Conservation (phyloP, 768 basidiomycete genomes). For the Hydnum rufescens region DNA sequence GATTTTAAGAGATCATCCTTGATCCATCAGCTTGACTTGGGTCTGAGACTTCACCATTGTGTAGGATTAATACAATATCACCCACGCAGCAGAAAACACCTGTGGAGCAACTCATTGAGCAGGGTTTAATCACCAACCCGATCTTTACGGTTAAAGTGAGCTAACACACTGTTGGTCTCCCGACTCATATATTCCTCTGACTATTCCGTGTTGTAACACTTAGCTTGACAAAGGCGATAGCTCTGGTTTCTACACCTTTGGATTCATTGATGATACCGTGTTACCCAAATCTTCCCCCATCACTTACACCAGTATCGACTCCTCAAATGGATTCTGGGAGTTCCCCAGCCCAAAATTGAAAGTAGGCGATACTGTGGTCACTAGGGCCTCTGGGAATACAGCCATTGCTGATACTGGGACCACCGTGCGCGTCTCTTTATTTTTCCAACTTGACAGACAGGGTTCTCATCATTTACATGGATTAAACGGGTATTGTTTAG, state of each 20-base stretch:
- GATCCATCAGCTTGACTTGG: not conserved
- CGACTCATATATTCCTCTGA: not conserved
- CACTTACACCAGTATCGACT: constrained; percentile 9
- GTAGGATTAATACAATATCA: constrained; percentile 20
- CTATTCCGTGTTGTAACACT: constrained; percentile 1
- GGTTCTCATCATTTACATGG: not conserved
- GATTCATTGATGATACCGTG: constrained; percentile 19
- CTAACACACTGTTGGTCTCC: not conserved
- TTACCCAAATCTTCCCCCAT: not conserved
- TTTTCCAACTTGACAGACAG: too few relatives aligned
- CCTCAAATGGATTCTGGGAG: constrained; percentile 24
- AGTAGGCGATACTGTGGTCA: constrained; percentile 14
- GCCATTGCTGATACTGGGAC: constrained; percentile 23
- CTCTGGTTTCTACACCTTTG: constrained; percentile 24
- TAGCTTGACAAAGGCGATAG: constrained; percentile 20
- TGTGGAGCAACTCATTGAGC: constrained; percentile 23
- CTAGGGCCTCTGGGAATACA: constrained; percentile 17
- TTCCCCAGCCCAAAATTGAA: constrained; percentile 16
- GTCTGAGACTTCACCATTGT: not conserved
- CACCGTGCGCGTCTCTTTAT: not conserved
- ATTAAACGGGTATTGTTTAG: constrained; percentile 9
- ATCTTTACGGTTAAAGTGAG: constrained; percentile 15
- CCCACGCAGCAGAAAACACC: constrained; percentile 21
- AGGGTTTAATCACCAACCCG: constrained; percentile 15
- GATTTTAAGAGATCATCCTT: constrained; percentile 16